Conservation (phyloP, 1,139 yeast genomes). For the Yamadazyma trypodendri region DNA sequence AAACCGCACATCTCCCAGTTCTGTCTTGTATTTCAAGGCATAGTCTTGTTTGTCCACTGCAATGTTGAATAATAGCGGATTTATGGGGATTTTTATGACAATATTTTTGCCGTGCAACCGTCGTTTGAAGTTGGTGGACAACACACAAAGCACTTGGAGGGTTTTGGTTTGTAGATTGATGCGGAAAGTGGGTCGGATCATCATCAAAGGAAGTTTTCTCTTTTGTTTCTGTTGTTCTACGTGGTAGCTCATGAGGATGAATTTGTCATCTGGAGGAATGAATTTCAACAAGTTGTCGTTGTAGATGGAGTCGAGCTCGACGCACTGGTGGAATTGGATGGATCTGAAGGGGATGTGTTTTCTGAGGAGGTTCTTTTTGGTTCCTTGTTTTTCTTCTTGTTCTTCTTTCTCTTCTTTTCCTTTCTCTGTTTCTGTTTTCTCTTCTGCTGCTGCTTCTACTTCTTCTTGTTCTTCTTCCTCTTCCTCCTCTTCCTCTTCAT, state of each 20-base stretch:
- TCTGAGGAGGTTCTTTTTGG: slow-evolving; percentile 3
- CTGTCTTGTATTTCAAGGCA: slow-evolving; percentile 40
- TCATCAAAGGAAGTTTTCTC: slow-evolving; percentile 35
- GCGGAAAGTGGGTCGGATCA: slow-evolving; percentile 37
- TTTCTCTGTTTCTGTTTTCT: slow-evolving; percentile 6
- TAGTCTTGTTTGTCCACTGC: slow-evolving; percentile 28
- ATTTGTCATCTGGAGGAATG: slow-evolving; percentile 48
- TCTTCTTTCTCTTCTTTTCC: slow-evolving; percentile 4
- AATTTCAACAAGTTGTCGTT: slow-evolving; percentile 39
- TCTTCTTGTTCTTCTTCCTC: slow-evolving; percentile 18
- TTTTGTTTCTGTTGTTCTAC: slow-evolving; percentile 41
- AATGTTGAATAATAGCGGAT: slow-evolving; percentile 34
- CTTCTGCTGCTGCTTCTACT: slow-evolving; percentile 6
- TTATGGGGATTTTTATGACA: slow-evolving; percentile 34
- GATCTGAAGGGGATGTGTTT: slow-evolving; percentile 36
- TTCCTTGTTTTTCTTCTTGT: not conserved
- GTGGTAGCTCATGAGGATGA: slow-evolving; percentile 38
- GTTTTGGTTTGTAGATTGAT: slow-evolving; percentile 21
- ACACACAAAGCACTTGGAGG: slow-evolving; percentile 37
- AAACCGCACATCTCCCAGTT: slow-evolving; percentile 40
- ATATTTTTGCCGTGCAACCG: slow-evolving; percentile 35
- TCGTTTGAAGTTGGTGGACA: slow-evolving; percentile 35
- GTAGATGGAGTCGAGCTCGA: slow-evolving; percentile 39
- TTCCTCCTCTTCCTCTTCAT: slow-evolving; percentile 12
- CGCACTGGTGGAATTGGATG: slow-evolving; percentile 49